Base-by-base conservation (phyloP, 352 stramenopile genomes). In the Phytophthora agathidicida region DNA sequence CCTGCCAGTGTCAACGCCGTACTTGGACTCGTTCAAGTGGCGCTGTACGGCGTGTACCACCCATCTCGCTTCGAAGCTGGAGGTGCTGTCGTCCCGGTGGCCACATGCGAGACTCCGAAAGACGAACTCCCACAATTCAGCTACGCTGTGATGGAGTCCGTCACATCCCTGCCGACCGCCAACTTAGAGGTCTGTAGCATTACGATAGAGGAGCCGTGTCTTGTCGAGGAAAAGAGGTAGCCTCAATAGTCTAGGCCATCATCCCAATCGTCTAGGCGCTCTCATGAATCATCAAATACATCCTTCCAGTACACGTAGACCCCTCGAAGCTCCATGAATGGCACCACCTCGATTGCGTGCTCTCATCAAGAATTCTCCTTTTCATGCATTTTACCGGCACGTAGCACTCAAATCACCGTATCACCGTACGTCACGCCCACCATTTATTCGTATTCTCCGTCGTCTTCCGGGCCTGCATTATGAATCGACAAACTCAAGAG, bases 401-500 rank as follows among this genome's bases (percentile, higher is more conserved):
- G n/a, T n/a, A n/a, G n/a, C n/a, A n/a, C n/a, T n/a, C n/a, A n/a
- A n/a, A n/a, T n/a, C n/a, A n/a, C n/a, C n/a, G n/a, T n/a, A n/a
- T n/a, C n/a, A n/a, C n/a, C n/a, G n/a, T n/a, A n/a, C n/a, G n/a
- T n/a, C n/a, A n/a, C n/a, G n/a, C n/a, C n/a, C n/a, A n/a, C n/a
- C n/a, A n/a, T 4, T 73, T 83, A 48, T 55, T 60, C 49, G 71
- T 75, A 20, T 59, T 75, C 59, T 31, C 82, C 36, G 35, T 73
- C 41, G 46, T 65, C 54, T 23, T 65, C 57, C 5, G 55, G 54
- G 4, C 67, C 66, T 3, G 52, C 27, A 37, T 72, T 66, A 39
- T 91, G 77, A 44, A 91, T 86, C 0, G 85, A 93, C 19, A 91
- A 27, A 56, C 83, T 91, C 39, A 93, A 51, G 28, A 94, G 58